Conservation (phyloP, 2,329 filamentous ascomycete genomes). For the Sclerotinia subarctica region DNA sequence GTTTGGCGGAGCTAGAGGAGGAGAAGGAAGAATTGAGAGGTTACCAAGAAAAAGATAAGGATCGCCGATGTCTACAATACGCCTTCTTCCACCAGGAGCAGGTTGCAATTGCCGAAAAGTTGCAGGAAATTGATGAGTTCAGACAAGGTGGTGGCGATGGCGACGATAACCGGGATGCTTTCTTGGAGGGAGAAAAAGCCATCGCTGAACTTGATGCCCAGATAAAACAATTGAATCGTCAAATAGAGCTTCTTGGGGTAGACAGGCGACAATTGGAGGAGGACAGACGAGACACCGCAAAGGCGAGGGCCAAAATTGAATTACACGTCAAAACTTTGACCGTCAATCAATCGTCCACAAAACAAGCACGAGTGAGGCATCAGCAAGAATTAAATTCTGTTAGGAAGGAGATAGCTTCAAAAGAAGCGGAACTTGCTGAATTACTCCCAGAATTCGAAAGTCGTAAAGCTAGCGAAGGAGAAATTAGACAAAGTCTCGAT, state of each 20-base stretch:
- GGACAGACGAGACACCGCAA: constrained; percentile 79
- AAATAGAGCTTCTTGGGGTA: constrained; percentile 78
- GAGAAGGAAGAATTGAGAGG: constrained; percentile 94
- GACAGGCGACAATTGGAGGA: constrained; percentile 87
- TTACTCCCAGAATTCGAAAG: constrained; percentile 75
- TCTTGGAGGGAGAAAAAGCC: constrained; percentile 74
- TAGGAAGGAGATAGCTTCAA: constrained; percentile 68
- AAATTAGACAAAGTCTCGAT: constrained; percentile 68
- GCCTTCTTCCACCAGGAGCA: constrained; percentile 91
- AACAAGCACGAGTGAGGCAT: constrained; percentile 68
- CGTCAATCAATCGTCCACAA: constrained; percentile 77
- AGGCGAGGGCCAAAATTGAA: constrained; percentile 79
- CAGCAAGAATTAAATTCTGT: constrained; percentile 70
- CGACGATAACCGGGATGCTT: constrained; percentile 73
- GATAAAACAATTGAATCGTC: constrained; percentile 74
- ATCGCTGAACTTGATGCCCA: constrained; percentile 74
- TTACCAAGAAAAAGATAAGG: constrained; percentile 92
- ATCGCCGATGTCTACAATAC: constrained; percentile 89
- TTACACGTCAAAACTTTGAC: constrained; percentile 76
- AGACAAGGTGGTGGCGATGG: constrained; percentile 80
- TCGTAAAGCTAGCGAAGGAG: constrained; percentile 69
- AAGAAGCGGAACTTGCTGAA: constrained; percentile 71
- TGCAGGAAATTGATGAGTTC: constrained; percentile 79
- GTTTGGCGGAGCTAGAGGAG: constrained; percentile 84
- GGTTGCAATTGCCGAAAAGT: constrained; percentile 67